Percentiles rank a stretch among this genome's conserved stretches.
These are phyloP conservation scores for Gardenia jasminoides DNA, from an alignment of 257 asterid species.

Conservation along the genomic window DNA sequence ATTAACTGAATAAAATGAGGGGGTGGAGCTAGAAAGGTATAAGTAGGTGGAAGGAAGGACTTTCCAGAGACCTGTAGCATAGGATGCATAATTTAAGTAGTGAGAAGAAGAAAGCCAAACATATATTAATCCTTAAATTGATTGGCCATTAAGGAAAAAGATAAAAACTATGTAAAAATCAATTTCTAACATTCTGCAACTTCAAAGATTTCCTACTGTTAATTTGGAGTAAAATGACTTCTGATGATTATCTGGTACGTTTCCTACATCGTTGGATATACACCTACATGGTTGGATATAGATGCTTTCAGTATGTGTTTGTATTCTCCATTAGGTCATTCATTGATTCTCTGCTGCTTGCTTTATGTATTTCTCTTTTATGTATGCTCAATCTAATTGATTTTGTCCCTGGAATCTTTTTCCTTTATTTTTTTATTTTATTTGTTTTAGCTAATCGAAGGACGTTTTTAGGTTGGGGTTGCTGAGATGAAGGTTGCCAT, in stretches of 20 bases:
- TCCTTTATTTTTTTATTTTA: not conserved
- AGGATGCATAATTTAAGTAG: not conserved
- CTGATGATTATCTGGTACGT: not conserved
- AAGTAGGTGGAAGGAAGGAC: not conserved
- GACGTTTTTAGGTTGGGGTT: constrained; percentile 75
- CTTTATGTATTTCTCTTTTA: not conserved
- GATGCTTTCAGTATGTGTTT: not conserved
- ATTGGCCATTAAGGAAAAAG: not conserved
- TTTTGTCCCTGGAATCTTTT: not conserved
- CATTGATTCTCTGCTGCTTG: not conserved
- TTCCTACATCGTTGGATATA: no score
- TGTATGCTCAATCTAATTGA: not conserved
- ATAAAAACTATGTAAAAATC: not conserved
- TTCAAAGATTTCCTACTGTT: not conserved
- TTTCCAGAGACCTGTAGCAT: not conserved
- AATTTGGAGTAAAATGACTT: not conserved
- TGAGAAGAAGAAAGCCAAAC: not conserved
- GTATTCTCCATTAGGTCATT: not conserved
- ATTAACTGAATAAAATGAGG: not conserved
- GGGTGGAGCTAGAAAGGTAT: not conserved
- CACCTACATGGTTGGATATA: no score
- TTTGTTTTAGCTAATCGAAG: constrained; percentile 1
- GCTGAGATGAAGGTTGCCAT: constrained; percentile 99
- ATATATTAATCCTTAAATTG: not conserved
- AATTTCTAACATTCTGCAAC: not conserved